Evolutionary conservation across 2,329 filamentous ascomycete genomes (phyloP).

Genomic region (Penicillium expansum): DNA sequence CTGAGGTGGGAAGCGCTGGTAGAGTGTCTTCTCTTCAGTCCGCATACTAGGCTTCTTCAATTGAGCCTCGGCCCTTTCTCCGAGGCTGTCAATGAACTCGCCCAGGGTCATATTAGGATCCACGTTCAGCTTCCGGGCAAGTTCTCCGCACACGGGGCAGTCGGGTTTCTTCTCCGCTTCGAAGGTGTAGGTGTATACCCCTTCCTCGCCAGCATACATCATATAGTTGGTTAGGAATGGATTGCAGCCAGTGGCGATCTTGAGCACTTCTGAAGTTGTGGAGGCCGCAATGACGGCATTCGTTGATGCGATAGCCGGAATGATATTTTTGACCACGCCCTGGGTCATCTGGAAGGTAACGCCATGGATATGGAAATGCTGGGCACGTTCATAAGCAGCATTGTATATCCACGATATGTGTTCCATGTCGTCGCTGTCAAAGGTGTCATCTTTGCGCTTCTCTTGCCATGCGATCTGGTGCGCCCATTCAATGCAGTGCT

Average conservation of each 20-base stretch:
- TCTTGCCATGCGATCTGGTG: constrained; percentile 97
- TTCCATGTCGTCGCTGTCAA: constrained; percentile 94
- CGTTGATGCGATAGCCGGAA: constrained; percentile 94
- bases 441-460: constrained; percentile 73
- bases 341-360: constrained; percentile 96
- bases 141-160: constrained; percentile 87
- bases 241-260: constrained; percentile 80
- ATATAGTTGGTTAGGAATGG: constrained; percentile 91
- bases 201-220: constrained; percentile 97
- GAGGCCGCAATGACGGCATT: constrained; percentile 95
- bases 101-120: constrained; percentile 70
- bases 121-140: constrained; percentile 71
- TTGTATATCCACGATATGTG: constrained; percentile 97
- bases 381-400: constrained; percentile 74
- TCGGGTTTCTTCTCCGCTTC: constrained; percentile 91
- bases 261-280: constrained; percentile 96
- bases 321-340: constrained; percentile 98
- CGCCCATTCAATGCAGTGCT: constrained; percentile 98
- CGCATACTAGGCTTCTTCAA: constrained; percentile 90
- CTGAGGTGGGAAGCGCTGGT: constrained; percentile 79
- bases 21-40: constrained; percentile 77
- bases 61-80: constrained; percentile 81
- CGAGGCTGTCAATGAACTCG: constrained; percentile 81
- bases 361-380: constrained; percentile 85
- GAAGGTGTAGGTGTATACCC: constrained; percentile 97